A percentile compares a stretch with the other conserved stretches of the same genome.
phyloP scores from a whole-genome alignment of 2,329 filamentous ascomycete species.

The Apiospora hydei region DNA sequence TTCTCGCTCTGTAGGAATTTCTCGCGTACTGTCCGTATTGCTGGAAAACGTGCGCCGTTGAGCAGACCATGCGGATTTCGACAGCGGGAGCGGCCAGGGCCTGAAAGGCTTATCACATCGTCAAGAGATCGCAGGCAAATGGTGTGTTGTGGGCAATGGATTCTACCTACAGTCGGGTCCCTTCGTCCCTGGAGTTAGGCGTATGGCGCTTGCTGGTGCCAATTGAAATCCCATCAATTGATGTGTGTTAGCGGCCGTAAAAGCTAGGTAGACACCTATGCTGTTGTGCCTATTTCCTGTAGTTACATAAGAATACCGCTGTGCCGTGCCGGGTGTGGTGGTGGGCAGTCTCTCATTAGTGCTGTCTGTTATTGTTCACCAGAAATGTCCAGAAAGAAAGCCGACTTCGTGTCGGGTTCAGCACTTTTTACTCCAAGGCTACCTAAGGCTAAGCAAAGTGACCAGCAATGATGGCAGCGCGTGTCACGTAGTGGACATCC shows the following conservation, averaged over 20 bases:
- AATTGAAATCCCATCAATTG: not conserved
- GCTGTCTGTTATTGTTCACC: not conserved
- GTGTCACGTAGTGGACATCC: constrained; percentile 13
- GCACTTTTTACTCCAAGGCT: not conserved
- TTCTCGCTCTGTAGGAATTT: not conserved
- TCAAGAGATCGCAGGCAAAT: not conserved
- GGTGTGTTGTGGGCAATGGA: not conserved
- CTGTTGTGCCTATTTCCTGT: not conserved
- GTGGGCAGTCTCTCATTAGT: not conserved
- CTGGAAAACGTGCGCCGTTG: not conserved
- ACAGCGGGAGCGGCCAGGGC: not conserved
- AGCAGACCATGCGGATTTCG: not conserved
- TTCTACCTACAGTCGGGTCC: not conserved
- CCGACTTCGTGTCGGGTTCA: not conserved
- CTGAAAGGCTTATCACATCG: not conserved
- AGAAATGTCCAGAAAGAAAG: not conserved
- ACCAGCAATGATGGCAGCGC: not conserved
- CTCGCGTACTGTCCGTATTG: not conserved
- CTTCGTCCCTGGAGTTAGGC: not conserved
- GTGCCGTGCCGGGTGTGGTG: not conserved
- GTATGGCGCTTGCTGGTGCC: not conserved
- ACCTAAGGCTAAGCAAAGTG: not conserved
- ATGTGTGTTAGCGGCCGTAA: not conserved
- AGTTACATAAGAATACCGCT: not conserved
- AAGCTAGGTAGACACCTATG: not conserved